phyloP scores from a whole-genome alignment of 768 basidiomycete species.

The Agaricus sinodeliciosus region DNA sequence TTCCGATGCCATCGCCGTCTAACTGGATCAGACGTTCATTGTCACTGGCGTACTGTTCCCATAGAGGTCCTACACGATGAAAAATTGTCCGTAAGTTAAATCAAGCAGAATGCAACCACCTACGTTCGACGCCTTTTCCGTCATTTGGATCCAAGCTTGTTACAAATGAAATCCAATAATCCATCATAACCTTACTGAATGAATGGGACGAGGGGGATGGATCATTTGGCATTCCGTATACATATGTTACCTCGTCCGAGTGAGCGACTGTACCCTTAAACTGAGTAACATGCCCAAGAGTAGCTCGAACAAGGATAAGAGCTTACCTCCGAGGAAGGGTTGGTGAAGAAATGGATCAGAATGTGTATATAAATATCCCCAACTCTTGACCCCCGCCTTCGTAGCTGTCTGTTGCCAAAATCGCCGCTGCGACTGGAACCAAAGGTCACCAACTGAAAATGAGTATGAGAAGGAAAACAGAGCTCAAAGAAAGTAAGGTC shows the following conservation, averaged over 20 bases:
- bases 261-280: neutral
- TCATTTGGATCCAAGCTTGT: slow-evolving; percentile 34
- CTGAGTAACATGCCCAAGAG: neutral
- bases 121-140: slow-evolving; percentile 24
- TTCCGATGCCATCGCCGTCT: slow-evolving; percentile 25
- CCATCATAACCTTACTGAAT: slow-evolving; percentile 28
- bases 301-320: neutral
- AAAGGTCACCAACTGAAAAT: slow-evolving; percentile 28
- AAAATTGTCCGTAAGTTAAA: neutral
- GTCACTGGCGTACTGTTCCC: slow-evolving; percentile 25
- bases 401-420: slow-evolving; percentile 33
- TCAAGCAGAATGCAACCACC: neutral
- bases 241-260: slow-evolving; percentile 25
- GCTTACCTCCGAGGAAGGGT: slow-evolving; percentile 25
- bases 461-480: neutral
- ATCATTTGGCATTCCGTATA: slow-evolving; percentile 26
- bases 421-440: slow-evolving; percentile 32
- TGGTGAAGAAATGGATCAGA: slow-evolving; percentile 19
- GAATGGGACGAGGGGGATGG: slow-evolving; percentile 14
- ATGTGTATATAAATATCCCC: slow-evolving; percentile 37
- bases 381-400: slow-evolving; percentile 28
- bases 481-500: neutral
- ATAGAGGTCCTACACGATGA: slow-evolving; percentile 1
- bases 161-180: slow-evolving; percentile 38
- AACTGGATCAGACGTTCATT: slow-evolving; percentile 20